Conservation (phyloP, 148 eudicot species). For the Fagopyrum esculentum region DNA sequence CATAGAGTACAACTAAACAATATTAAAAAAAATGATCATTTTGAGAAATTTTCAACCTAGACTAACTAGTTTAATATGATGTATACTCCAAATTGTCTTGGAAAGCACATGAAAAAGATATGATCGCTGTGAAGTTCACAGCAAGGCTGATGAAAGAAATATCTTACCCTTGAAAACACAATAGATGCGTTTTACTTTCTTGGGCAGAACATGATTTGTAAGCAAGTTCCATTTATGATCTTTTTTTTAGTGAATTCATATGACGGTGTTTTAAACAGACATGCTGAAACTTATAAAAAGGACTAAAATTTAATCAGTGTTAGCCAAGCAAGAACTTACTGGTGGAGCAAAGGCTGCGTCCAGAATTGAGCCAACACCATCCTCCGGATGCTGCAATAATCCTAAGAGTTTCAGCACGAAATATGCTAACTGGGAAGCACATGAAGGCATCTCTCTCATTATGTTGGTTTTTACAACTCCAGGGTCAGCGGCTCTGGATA, state of each 20-base stretch:
- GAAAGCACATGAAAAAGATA: slow-evolving; percentile 37
- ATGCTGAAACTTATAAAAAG: not conserved
- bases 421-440: slow-evolving; percentile 41
- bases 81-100: too few species aligned
- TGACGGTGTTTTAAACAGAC: too few species aligned
- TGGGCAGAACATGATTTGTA: not conserved
- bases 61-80: too few species aligned
- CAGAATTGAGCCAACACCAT: slow-evolving; percentile 49
- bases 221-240: not conserved
- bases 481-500: slow-evolving; percentile 77
- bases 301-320: not conserved
- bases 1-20: too few species aligned
- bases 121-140: not conserved
- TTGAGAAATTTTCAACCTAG: too few species aligned
- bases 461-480: slow-evolving; percentile 83
- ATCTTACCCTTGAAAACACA: too few species aligned
- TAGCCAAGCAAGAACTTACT: slow-evolving; percentile 35
- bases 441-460: slow-evolving; percentile 71
- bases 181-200: not conserved
- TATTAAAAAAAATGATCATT: too few species aligned
- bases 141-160: too few species aligned
- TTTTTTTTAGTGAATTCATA: too few species aligned
- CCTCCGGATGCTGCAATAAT: slow-evolving; percentile 57
- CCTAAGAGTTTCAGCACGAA: slow-evolving; percentile 44
- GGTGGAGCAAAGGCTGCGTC: slow-evolving; percentile 91